Evolutionary conservation across 2,329 filamentous ascomycete species (phyloP).

Genomic region (Cylindrodendrum hubeiense): DNA sequence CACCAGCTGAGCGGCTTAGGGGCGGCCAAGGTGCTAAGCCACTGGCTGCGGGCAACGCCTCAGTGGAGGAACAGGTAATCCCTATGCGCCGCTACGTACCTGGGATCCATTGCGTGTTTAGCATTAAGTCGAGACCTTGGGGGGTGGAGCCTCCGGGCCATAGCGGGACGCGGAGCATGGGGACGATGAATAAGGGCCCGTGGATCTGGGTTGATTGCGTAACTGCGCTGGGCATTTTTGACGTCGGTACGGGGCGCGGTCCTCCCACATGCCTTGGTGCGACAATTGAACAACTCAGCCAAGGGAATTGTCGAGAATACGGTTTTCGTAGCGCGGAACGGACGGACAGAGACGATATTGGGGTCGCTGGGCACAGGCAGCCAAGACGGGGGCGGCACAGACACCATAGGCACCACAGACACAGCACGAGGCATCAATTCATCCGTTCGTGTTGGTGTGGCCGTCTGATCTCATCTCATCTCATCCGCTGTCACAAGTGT

Average conservation of each 20-base stretch:
- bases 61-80: background rate
- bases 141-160: slow-evolving; percentile 1
- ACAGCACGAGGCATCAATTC: slow-evolving; percentile 1
- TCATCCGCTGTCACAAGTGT: slow-evolving; percentile 3
- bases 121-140: background rate
- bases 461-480: slow-evolving; percentile 27
- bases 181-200: slow-evolving; percentile 11
- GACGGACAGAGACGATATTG: background rate
- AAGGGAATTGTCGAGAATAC: background rate
- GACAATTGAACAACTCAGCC: background rate
- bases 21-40: slow-evolving; percentile 10
- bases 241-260: background rate
- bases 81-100: background rate
- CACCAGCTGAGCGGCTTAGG: background rate
- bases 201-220: slow-evolving; percentile 27
- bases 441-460: slow-evolving; percentile 13
- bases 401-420: background rate
- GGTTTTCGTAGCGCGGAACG: background rate
- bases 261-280: background rate
- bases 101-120: background rate
- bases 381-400: background rate
- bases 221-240: slow-evolving; percentile 11
- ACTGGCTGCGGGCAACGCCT: background rate
- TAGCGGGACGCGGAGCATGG: background rate
- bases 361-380: slow-evolving; percentile 1